Evolutionary conservation across 2,329 filamentous ascomycete genomes (phyloP).

Genomic region (Furcasterigmium furcatum): DNA sequence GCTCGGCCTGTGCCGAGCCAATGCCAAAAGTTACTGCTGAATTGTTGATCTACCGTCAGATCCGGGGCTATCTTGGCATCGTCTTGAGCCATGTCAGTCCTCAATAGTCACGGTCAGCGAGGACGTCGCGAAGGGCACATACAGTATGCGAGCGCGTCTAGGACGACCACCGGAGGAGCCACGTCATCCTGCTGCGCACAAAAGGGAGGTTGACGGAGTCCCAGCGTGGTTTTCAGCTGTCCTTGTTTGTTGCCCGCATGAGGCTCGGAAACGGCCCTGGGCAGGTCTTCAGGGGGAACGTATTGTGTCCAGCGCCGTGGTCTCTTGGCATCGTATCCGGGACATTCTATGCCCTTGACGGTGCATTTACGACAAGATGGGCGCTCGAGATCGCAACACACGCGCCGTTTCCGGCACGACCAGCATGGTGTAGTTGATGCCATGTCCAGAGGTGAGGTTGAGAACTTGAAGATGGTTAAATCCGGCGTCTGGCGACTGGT

Average conservation of each 20-base stretch:
- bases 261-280: no score
- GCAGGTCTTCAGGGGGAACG: not conserved
- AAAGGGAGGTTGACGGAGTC: not conserved
- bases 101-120: no score
- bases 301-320: not conserved
- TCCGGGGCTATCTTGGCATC: not conserved
- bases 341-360: not conserved
- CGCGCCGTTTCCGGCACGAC: not conserved
- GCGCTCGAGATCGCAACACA: not conserved
- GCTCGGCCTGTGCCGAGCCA: not conserved
- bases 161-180: not conserved
- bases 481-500: no score
- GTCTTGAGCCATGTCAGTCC: not conserved
- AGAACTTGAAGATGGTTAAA: no score
- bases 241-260: not conserved
- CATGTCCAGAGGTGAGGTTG: no score
- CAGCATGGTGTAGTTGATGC: not conserved
- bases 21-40: not conserved
- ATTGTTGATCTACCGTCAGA: not conserved
- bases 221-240: not conserved
- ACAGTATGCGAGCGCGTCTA: constrained; percentile 3
- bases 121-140: not conserved
- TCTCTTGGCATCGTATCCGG: not conserved
- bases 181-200: not conserved
- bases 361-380: not conserved